Base-by-base conservation (phyloP, 352 stramenopile genomes). In the Pythium periplocum region DNA sequence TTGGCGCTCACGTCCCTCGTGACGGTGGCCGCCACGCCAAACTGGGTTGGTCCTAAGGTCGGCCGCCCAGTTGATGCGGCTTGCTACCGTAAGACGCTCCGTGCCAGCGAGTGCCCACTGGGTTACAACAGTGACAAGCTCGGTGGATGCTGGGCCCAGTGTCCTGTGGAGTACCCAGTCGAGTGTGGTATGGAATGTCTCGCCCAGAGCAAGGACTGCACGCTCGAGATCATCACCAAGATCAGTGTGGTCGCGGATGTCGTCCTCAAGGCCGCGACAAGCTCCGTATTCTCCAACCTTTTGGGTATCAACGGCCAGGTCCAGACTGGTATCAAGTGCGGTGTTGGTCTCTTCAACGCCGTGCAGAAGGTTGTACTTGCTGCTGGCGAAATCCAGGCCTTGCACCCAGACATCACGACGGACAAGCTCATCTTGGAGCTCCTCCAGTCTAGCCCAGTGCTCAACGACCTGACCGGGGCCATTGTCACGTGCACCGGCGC, bases 281-380 rank as follows among this genome's bases (percentile, higher is more conserved):
- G 62, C 2, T 78, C 78, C 0, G 64, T 90, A 3, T 83, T 89
- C 26, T 71, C 66, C 26, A 45, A 83, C 42, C 51, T 89, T 10
- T 61, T 53, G 34, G 44, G 39, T 0, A 68, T 78, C 1, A 69
- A 65, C 55, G 68, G 71, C 39, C 61, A 64, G 8, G 67, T 87
- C 3, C 67, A 71, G 53, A 62, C 48, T 4, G 68, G 68, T 1
- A 48, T 89, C 33, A 62, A 72, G 48, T 91, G 80, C n/a, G 72
- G 60, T 0, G 64, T 71, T 35, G 64, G 78, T 45, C 51, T 89
- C 5, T 85, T 77, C 53, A 62, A 63, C 0, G 68, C 77, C 30
- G 61, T 72, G 1, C 68, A 74, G 33, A 70, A 75, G 32, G 60
- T 88, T n/a, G 54, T 67, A 12, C 44, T 43, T 31, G 59, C 58